phyloP scores from a whole-genome alignment of 371 early-diverging fungal species.

The Mortierella sp. region DNA sequence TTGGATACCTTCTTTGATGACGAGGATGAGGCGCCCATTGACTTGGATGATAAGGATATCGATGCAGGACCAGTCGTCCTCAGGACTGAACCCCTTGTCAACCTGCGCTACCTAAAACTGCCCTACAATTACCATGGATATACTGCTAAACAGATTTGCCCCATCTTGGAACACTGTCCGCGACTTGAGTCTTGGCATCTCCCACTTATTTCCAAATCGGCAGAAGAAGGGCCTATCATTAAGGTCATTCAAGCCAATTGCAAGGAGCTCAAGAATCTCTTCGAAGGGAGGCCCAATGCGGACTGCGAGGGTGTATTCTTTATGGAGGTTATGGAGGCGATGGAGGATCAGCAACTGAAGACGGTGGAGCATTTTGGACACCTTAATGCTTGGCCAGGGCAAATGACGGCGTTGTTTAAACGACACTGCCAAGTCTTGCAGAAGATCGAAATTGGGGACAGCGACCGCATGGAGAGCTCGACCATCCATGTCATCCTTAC shows the following conservation, averaged over 20 bases:
- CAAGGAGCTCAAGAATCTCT: background rate
- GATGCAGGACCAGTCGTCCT: background rate
- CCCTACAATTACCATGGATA: background rate
- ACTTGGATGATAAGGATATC: background rate
- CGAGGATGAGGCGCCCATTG: background rate
- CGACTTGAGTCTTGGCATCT: background rate
- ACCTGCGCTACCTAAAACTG: background rate
- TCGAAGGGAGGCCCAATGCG: background rate
- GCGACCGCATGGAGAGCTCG: background rate
- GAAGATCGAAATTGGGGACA: background rate
- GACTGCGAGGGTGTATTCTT: background rate
- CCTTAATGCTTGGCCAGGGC: background rate
- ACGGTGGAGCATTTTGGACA: background rate
- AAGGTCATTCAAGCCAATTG: background rate
- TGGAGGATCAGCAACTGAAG: background rate
- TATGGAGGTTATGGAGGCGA: background rate
- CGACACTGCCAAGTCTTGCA: background rate
- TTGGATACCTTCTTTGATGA: background rate
- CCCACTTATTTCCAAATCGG: background rate
- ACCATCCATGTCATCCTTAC: background rate
- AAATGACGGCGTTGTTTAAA: background rate
- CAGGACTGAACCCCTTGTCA: background rate
- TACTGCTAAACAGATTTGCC: background rate
- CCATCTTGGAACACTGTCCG: background rate
- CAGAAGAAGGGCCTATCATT: background rate